A percentile compares a stretch with the other conserved stretches of the same genome.
Evolutionary conservation across 805 yeast species (phyloP).

Genomic region (Lipomyces anomalus): DNA sequence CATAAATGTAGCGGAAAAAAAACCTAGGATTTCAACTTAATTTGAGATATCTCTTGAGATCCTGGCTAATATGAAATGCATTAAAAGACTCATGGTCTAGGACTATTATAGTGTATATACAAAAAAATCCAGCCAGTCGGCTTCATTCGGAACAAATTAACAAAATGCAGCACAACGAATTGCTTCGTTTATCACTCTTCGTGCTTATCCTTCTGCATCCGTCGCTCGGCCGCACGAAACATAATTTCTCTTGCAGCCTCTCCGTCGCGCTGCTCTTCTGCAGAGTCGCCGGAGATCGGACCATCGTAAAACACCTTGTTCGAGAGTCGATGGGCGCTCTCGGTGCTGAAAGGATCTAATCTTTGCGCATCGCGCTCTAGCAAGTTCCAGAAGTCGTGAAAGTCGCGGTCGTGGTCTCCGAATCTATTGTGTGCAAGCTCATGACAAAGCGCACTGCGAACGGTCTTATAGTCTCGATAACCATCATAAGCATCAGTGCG

Average conservation of each 20-base stretch:
- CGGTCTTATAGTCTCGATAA: slow-evolving; percentile 33
- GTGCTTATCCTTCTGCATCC: slow-evolving; percentile 3
- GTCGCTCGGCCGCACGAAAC: slow-evolving; percentile 12
- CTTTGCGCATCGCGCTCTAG: slow-evolving; percentile 33
- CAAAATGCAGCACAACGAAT: too few species aligned
- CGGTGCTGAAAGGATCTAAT: slow-evolving; percentile 14
- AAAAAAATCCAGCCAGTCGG: too few species aligned
- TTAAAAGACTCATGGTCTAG: too few species aligned
- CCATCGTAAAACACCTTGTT: slow-evolving; percentile 9
- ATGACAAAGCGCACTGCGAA: slow-evolving; percentile 35
- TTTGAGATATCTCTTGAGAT: too few species aligned
- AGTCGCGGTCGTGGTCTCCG: slow-evolving; percentile 33
- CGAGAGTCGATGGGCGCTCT: slow-evolving; percentile 4
- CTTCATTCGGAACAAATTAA: too few species aligned
- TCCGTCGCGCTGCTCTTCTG: slow-evolving; percentile 12
- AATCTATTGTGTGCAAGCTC: slow-evolving; percentile 37
- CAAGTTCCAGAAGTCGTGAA: slow-evolving; percentile 33
- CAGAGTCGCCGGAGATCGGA: slow-evolving; percentile 5
- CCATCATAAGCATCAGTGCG: slow-evolving; percentile 38
- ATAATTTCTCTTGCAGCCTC: slow-evolving; percentile 19
- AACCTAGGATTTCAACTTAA: too few species aligned
- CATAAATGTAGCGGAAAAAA: too few species aligned
- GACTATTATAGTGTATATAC: too few species aligned
- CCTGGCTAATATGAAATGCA: too few species aligned
- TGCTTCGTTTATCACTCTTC: too few species aligned